These are phyloP conservation scores for Cercospora sp. DNA, from an alignment of 2,329 filamentous ascomycete species.

Conservation along the genomic window DNA sequence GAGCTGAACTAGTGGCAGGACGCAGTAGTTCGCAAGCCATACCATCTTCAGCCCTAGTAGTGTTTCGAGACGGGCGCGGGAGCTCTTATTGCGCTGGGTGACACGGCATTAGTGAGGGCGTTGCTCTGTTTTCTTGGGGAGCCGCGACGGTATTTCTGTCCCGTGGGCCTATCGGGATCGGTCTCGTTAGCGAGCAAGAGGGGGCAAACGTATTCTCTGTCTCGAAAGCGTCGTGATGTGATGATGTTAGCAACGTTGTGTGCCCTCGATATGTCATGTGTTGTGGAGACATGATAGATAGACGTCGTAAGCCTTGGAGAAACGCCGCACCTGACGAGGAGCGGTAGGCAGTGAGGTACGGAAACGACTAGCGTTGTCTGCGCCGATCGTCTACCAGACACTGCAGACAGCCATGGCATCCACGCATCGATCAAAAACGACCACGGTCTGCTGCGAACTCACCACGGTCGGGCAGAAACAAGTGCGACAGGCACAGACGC, in stretches of 20 bases:
- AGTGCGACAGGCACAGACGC: constrained; percentile 1
- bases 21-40: constrained; percentile 9
- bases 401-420: neutral
- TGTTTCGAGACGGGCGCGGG: neutral
- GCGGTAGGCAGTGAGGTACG: neutral
- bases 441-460: neutral
- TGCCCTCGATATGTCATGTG: neutral
- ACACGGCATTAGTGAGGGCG: constrained; percentile 10
- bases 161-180: neutral
- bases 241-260: neutral
- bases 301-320: neutral
- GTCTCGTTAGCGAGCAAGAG: neutral
- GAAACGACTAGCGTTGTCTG: neutral
- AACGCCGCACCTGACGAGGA: neutral
- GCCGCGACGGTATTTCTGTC: constrained; percentile 1
- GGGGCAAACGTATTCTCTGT: neutral
- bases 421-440: constrained; percentile 1
- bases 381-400: neutral
- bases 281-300: neutral
- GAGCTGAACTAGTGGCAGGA: constrained; percentile 10
- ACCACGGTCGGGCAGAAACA: constrained; percentile 2
- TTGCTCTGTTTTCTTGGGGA: neutral
- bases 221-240: neutral
- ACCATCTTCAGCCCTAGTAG: constrained; percentile 12
- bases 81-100: constrained; percentile 1